phyloP scores from a whole-genome alignment of 2,329 filamentous ascomycete genomes.

The Didymella pinodella region DNA sequence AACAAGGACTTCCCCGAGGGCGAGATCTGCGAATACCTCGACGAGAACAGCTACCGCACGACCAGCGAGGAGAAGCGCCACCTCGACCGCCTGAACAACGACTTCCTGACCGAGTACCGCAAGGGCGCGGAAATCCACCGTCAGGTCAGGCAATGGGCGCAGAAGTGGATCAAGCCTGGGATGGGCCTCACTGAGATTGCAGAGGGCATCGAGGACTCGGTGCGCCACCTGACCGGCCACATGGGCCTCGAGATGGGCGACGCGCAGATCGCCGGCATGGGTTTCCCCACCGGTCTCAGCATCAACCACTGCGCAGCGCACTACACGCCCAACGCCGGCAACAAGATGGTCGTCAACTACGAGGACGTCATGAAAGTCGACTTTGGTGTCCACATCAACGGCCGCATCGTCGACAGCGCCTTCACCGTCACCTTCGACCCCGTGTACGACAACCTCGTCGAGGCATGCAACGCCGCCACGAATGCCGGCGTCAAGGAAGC shows the following conservation, averaged over 20 bases:
- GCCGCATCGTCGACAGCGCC: slow-evolving; percentile 74
- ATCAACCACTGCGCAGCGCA: slow-evolving; percentile 87
- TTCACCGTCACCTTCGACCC: slow-evolving; percentile 75
- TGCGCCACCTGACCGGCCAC: slow-evolving; percentile 79
- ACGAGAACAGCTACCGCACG: slow-evolving; percentile 80
- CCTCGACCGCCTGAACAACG: slow-evolving; percentile 79
- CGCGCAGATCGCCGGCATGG: slow-evolving; percentile 79
- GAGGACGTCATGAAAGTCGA: slow-evolving; percentile 78
- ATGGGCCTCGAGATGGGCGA: slow-evolving; percentile 80
- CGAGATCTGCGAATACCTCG: slow-evolving; percentile 77
- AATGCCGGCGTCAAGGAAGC: slow-evolving; percentile 84
- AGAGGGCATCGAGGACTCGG: slow-evolving; percentile 84
- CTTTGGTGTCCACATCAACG: slow-evolving; percentile 75
- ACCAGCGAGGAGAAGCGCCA: slow-evolving; percentile 86
- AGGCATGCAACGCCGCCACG: slow-evolving; percentile 72
- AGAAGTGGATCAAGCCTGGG: slow-evolving; percentile 81
- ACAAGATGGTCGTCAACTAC: slow-evolving; percentile 73
- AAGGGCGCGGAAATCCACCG: slow-evolving; percentile 89
- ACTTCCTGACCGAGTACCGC: slow-evolving; percentile 82
- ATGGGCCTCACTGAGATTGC: slow-evolving; percentile 82
- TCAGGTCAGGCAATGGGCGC: slow-evolving; percentile 83
- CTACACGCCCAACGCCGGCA: slow-evolving; percentile 86
- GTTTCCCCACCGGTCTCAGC: slow-evolving; percentile 84
- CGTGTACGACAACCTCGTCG: slow-evolving; percentile 71
- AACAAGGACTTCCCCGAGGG: slow-evolving; percentile 77